Evolutionary conservation across 306 rosid species (phyloP).

Genomic region (Vachellia collinsii): DNA sequence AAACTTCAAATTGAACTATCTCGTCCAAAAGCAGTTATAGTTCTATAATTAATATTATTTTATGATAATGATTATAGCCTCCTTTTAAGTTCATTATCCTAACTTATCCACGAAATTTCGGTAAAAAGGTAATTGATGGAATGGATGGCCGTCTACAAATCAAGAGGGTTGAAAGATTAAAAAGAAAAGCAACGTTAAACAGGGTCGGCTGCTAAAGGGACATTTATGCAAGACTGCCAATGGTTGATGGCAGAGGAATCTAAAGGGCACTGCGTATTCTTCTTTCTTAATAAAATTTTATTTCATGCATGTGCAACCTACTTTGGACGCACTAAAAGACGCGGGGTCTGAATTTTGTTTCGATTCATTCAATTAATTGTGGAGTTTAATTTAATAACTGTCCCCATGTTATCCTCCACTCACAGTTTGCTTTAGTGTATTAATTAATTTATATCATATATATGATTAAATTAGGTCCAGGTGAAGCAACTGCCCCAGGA

Average conservation of each 20-base stretch:
- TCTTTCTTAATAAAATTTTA: slow-evolving; percentile 31
- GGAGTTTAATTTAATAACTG: slow-evolving; percentile 5
- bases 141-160: slow-evolving; percentile 16
- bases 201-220: slow-evolving; percentile 2
- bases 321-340: slow-evolving; percentile 42
- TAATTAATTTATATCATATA: too few species aligned
- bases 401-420: slow-evolving; percentile 70
- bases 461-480: background rate
- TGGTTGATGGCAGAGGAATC: slow-evolving; percentile 33
- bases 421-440: slow-evolving; percentile 31
- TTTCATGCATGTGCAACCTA: slow-evolving; percentile 62
- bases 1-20: background rate
- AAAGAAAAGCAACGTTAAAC: slow-evolving; percentile 27
- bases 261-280: slow-evolving; percentile 31
- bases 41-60: background rate
- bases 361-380: slow-evolving; percentile 34
- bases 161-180: background rate
- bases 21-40: background rate
- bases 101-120: slow-evolving; percentile 20
- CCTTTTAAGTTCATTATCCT: background rate
- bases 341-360: slow-evolving; percentile 41
- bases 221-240: background rate
- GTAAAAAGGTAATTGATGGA: slow-evolving; percentile 4
- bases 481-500: slow-evolving; percentile 43
- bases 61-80: background rate